Evolutionary conservation across 1,284 basidiomycete genomes (phyloP).

Genomic region (Sporisorium exsertum): DNA sequence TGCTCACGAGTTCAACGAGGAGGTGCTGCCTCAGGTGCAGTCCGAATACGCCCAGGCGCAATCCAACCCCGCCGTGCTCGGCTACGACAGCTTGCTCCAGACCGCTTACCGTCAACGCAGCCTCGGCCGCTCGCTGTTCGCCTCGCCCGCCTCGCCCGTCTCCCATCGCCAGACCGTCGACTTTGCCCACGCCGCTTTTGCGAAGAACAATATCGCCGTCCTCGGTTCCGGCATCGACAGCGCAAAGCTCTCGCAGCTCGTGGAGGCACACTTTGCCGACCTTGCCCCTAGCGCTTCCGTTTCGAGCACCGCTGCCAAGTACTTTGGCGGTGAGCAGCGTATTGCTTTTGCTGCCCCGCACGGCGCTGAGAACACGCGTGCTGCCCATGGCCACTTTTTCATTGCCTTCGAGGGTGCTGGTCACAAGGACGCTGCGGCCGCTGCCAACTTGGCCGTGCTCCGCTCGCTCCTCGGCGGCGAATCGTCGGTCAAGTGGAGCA

Average conservation of each 20-base stretch:
- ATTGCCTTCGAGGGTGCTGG: slow-evolving; percentile 65
- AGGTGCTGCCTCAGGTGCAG: slow-evolving; percentile 62
- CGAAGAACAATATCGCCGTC: slow-evolving; percentile 67
- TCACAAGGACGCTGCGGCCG: slow-evolving; percentile 32
- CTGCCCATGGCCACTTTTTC: slow-evolving; percentile 63
- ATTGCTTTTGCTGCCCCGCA: slow-evolving; percentile 60
- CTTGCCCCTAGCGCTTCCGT: slow-evolving; percentile 47
- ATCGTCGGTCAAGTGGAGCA: slow-evolving; percentile 66
- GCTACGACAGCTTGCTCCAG: slow-evolving; percentile 63
- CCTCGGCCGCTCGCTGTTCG: slow-evolving; percentile 66
- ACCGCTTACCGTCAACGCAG: slow-evolving; percentile 66
- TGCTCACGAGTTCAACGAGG: slow-evolving; percentile 66
- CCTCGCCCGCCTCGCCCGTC: slow-evolving; percentile 62
- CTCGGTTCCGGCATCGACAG: slow-evolving; percentile 63
- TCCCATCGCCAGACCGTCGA: slow-evolving; percentile 50
- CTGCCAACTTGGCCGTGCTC: slow-evolving; percentile 64
- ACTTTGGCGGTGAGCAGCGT: slow-evolving; percentile 68
- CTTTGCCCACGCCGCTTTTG: slow-evolving; percentile 57
- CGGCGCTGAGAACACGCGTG: slow-evolving; percentile 55
- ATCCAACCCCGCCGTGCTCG: slow-evolving; percentile 56
- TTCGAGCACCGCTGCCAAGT: slow-evolving; percentile 53
- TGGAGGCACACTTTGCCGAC: slow-evolving; percentile 53
- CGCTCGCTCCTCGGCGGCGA: slow-evolving; percentile 65
- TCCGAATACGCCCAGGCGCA: slow-evolving; percentile 59
- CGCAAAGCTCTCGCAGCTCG: slow-evolving; percentile 55